These are phyloP conservation scores for Apiotrichum sp. DNA, from an alignment of 1,284 basidiomycete species.

Conservation along the genomic window DNA sequence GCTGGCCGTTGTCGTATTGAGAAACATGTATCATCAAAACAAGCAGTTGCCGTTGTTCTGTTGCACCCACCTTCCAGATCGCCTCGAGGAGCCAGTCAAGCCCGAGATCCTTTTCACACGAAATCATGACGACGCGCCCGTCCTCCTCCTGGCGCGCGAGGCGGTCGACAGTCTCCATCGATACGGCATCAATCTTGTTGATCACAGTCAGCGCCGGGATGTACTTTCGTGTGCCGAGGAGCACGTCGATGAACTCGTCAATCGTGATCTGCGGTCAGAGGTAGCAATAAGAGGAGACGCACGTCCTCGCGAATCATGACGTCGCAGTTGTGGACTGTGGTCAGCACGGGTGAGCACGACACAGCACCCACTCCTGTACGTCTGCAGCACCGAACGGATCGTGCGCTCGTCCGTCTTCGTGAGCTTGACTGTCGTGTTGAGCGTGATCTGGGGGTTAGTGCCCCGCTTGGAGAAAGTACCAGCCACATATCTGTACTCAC, in stretches of 20 bases:
- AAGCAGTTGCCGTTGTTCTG: constrained; percentile 19
- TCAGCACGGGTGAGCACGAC: constrained; percentile 3
- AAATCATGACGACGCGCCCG: constrained; percentile 72
- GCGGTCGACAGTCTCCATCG: constrained; percentile 81
- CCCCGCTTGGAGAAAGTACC: neutral
- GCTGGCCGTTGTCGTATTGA: too few species aligned
- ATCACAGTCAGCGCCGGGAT: constrained; percentile 88
- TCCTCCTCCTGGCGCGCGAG: constrained; percentile 72
- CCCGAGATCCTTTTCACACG: constrained; percentile 85
- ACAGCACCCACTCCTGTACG: constrained; percentile 56
- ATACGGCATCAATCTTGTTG: constrained; percentile 87
- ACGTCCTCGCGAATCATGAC: constrained; percentile 96
- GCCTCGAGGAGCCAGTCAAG: constrained; percentile 79
- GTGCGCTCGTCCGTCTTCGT: constrained; percentile 94
- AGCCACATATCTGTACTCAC: constrained; percentile 53
- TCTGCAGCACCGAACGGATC: constrained; percentile 80
- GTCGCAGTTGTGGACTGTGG: constrained; percentile 77
- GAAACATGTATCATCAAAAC: too few species aligned
- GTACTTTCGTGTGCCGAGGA: constrained; percentile 89
- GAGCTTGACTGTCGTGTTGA: constrained; percentile 83
- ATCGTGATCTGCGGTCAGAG: constrained; percentile 65
- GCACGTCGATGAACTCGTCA: constrained; percentile 95
- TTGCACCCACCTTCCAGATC: constrained; percentile 63
- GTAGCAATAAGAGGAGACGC: constrained; percentile 29
- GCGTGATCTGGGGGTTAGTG: constrained; percentile 23